Evolutionary conservation across 2,329 filamentous ascomycete species (phyloP).

Genomic region (Cladorrhinum sp.): DNA sequence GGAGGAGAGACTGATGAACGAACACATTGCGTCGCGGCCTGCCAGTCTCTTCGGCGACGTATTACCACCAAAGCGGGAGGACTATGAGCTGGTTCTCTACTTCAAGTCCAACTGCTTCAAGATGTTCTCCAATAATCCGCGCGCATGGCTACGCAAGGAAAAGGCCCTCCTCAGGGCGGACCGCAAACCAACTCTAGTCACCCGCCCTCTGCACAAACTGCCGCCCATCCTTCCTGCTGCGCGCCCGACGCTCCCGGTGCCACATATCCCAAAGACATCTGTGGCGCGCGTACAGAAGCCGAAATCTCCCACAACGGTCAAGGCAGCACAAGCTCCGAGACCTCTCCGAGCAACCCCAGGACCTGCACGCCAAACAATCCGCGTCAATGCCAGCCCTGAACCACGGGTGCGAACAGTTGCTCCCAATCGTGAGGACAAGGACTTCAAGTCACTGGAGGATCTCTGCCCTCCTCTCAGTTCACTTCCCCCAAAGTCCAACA

Average conservation of each 20-base stretch:
- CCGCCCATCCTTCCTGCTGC: constrained; percentile 45
- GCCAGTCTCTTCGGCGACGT: constrained; percentile 41
- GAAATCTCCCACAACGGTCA: constrained; percentile 15
- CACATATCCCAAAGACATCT: constrained; percentile 25
- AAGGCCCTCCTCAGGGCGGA: constrained; percentile 48
- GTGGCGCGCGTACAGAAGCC: constrained; percentile 32
- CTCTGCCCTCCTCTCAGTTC: constrained; percentile 67
- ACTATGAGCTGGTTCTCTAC: constrained; percentile 52
- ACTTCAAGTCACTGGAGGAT: constrained; percentile 69
- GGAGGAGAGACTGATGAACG: constrained; percentile 46
- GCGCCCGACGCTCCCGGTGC: constrained; percentile 24
- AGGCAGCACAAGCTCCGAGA: constrained; percentile 28
- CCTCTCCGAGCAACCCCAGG: constrained; percentile 34
- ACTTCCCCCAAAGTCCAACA: constrained; percentile 64
- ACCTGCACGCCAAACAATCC: constrained; percentile 32
- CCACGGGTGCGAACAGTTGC: constrained; percentile 52
- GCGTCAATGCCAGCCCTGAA: constrained; percentile 48
- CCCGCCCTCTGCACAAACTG: constrained; percentile 35
- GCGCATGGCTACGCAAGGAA: constrained; percentile 49
- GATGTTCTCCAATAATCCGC: constrained; percentile 42
- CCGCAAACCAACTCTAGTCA: constrained; percentile 40
- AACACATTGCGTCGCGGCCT: constrained; percentile 47
- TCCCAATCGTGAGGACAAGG: constrained; percentile 75
- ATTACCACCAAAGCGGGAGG: constrained; percentile 47
- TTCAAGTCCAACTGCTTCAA: constrained; percentile 53